Percentiles rank a stretch among this genome's conserved stretches.
Conservation (phyloP, 768 basidiomycete genomes). For the Crepidotus variabilis region DNA sequence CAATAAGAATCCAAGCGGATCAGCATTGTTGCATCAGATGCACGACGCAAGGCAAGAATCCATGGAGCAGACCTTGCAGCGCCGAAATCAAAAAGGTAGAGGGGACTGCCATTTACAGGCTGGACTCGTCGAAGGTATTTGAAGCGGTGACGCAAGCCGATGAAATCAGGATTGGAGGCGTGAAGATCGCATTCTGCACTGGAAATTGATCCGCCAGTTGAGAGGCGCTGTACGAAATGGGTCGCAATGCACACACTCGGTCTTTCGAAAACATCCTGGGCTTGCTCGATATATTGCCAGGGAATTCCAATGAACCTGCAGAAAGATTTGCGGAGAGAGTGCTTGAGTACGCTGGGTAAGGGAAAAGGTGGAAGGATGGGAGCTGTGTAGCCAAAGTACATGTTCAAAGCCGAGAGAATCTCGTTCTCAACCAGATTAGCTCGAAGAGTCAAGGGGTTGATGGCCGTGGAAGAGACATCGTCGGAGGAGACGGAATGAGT, state of each 20-base stretch:
- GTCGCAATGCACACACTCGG: neutral
- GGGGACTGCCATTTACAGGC: neutral
- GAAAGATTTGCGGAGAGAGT: neutral
- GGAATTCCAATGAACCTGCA: neutral
- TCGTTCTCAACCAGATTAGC: neutral
- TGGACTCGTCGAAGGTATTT: neutral
- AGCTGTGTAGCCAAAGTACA: neutral
- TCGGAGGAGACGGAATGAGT: too few species aligned
- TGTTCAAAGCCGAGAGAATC: neutral
- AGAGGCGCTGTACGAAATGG: neutral
- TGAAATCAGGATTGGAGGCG: too few species aligned
- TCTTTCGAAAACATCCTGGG: neutral
- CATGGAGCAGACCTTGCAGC: neutral
- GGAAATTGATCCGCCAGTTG: neutral
- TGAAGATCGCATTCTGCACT: neutral
- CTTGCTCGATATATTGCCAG: neutral
- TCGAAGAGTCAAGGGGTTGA: neutral
- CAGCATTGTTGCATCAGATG: neutral
- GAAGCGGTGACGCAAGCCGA: too few species aligned
- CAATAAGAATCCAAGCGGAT: neutral
- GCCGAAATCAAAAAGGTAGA: constrained; percentile 5
- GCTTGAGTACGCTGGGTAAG: neutral
- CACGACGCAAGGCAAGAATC: neutral
- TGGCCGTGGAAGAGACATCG: too few species aligned
- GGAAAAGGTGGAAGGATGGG: neutral